These are phyloP conservation scores for Xylaria sp. DNA, from an alignment of 2,329 filamentous ascomycete species.

Conservation along the genomic window DNA sequence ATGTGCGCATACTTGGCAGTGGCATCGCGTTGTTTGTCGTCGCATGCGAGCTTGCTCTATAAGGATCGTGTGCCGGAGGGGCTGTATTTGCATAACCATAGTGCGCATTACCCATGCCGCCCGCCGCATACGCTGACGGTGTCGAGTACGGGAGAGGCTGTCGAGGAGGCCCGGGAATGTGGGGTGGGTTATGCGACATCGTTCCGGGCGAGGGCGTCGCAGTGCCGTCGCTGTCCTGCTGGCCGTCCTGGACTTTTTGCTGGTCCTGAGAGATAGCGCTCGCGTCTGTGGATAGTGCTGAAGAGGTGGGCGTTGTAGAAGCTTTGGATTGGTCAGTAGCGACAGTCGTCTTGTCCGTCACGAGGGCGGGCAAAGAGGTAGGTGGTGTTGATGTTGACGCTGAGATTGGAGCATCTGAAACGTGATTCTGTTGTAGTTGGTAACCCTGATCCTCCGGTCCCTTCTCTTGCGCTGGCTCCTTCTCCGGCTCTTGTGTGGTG, in stretches of 20 bases:
- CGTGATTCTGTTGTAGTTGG: slow-evolving; percentile 35
- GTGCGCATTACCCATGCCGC: slow-evolving; percentile 44
- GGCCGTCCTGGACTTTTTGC: slow-evolving; percentile 29
- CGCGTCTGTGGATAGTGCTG: slow-evolving; percentile 33
- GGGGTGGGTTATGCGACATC: slow-evolving; percentile 48
- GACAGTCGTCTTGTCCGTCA: slow-evolving; percentile 34
- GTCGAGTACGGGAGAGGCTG: slow-evolving; percentile 45
- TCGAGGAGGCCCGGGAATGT: slow-evolving; percentile 44
- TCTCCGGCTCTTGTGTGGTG: slow-evolving; percentile 42
- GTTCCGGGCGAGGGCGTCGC: slow-evolving; percentile 39
- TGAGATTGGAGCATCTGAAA: slow-evolving; percentile 37
- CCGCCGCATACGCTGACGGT: slow-evolving; percentile 43
- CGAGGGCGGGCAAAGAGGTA: slow-evolving; percentile 30
- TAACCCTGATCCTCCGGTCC: slow-evolving; percentile 40
- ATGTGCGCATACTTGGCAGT: slow-evolving; percentile 57
- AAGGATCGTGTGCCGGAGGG: slow-evolving; percentile 48
- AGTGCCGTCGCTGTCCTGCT: slow-evolving; percentile 36
- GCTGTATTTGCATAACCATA: slow-evolving; percentile 46
- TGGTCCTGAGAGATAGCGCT: slow-evolving; percentile 35
- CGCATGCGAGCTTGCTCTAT: slow-evolving; percentile 48
- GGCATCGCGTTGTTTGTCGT: slow-evolving; percentile 49
- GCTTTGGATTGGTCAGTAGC: slow-evolving; percentile 33
- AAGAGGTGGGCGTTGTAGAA: slow-evolving; percentile 27
- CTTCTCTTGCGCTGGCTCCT: slow-evolving; percentile 43
- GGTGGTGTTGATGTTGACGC: slow-evolving; percentile 36